Percentiles rank a stretch among this genome's conserved stretches.
phyloP scores from a whole-genome alignment of 371 early-diverging fungal species.

The Mucor saturninus region DNA sequence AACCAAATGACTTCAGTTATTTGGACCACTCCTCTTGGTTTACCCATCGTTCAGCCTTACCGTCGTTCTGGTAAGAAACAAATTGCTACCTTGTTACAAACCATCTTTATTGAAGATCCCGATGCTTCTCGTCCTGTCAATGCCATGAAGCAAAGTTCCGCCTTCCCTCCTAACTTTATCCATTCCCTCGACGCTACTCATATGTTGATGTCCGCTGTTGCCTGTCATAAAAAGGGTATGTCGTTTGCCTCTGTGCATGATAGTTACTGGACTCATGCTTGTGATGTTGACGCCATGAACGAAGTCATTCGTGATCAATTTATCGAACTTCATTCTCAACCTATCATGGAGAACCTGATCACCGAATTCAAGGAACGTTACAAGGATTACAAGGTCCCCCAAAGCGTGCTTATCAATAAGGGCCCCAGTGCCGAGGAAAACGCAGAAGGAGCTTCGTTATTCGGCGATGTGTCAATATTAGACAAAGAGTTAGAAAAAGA shows the following conservation, averaged over 20 bases:
- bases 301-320: slow-evolving; percentile 89
- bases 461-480: slow-evolving; percentile 16
- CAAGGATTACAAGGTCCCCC: slow-evolving; percentile 71
- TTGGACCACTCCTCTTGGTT: slow-evolving; percentile 96
- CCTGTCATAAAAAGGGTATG: slow-evolving; percentile 79
- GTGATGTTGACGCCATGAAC: slow-evolving; percentile 89
- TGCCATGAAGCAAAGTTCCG: slow-evolving; percentile 89
- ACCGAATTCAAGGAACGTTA: slow-evolving; percentile 88
- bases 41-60: slow-evolving; percentile 97
- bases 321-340: slow-evolving; percentile 81
- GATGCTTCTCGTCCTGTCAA: slow-evolving; percentile 83
- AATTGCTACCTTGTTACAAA: slow-evolving; percentile 81
- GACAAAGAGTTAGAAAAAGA: slow-evolving; percentile 32
- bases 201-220: slow-evolving; percentile 94
- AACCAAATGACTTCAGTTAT: slow-evolving; percentile 87
- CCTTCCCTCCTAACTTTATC: slow-evolving; percentile 98
- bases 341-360: slow-evolving; percentile 85
- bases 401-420: slow-evolving; percentile 24
- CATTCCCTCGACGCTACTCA: slow-evolving; percentile 98
- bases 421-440: neutral
- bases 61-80: slow-evolving; percentile 71
- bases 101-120: slow-evolving; percentile 76
- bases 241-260: slow-evolving; percentile 97
- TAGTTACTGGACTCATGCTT: slow-evolving; percentile 98
- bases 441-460: neutral